Evolutionary conservation across 1,284 basidiomycete species (phyloP), one percentile per base, ranked within the genome.

Genomic region (Melanopsichium pennsylvanicum): DNA sequence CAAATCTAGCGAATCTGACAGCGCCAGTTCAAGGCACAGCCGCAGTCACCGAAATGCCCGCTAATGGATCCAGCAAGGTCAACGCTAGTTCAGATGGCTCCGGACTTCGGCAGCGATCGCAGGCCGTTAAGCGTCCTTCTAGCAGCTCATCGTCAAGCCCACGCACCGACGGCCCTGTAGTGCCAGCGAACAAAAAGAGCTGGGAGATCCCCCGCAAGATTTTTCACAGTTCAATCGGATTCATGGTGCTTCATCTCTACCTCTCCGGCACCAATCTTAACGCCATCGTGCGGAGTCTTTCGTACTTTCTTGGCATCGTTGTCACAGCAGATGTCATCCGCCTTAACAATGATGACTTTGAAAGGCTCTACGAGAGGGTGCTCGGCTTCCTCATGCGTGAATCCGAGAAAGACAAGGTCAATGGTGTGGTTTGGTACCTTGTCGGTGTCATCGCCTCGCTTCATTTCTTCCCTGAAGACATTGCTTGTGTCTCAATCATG

Each of bases 351-450:
- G 85, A 87, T 1, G 75, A 83, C 0, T 91, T 97, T 73, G 93
- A 89, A 68, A 83, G 83, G 36, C 70, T 88, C 7, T 97, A 93
- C 80, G 94, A 97, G 81, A 82, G 84, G 13, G 82, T 84, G 26
- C 82, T 95, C 1, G 94, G 95, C 18, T 89, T 91, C 78, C 86
- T 98, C 50, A 97, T 98, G 95, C 87, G 93, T 15, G 92, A 94
- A 70, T 88, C 88, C 69, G 94, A 97, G 84, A 90, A 89, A 70
- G 75, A 80, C 32, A 72, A 74, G 35, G 76, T 82, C 42, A 83
- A 83, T 39, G 95, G 95, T 4, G 92, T 95, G 25, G 88, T 97
- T 38, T 97, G 92, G 91, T 98, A 97, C 81, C 88, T 97, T 46
- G 82, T 95, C 25, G 95, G 95, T 16, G 92, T 92, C 70, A 87